Percentiles rank a stretch among this genome's conserved stretches.
Evolutionary conservation across 768 basidiomycete genomes (phyloP).

Genomic region (Pleurotus sapidus): DNA sequence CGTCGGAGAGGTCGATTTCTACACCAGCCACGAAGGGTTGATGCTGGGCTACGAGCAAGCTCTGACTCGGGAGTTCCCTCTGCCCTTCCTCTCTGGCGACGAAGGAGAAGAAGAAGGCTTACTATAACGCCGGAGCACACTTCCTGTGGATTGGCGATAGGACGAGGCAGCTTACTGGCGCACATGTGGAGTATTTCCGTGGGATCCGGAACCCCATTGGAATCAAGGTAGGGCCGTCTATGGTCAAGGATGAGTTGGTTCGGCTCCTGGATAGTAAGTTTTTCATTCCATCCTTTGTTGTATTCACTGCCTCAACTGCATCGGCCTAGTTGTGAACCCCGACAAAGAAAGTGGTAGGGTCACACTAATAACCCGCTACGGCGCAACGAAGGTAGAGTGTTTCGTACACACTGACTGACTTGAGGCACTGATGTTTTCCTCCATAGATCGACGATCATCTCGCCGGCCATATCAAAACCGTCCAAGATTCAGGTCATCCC

Average conservation of each 20-base stretch:
- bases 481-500: conserved; percentile 77
- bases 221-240: conserved; percentile 92
- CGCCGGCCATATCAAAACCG: conserved; percentile 76
- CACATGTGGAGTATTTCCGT: conserved; percentile 94
- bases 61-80: conserved; percentile 69
- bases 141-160: conserved; percentile 98
- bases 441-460: conserved; percentile 70
- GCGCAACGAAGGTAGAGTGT: conserved; percentile 73
- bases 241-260: conserved; percentile 77
- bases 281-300: background rate
- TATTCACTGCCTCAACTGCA: background rate
- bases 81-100: conserved; percentile 27
- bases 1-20: conserved; percentile 89
- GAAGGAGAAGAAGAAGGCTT: conserved; percentile 30
- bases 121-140: conserved; percentile 91
- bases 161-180: conserved; percentile 87
- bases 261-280: conserved; percentile 69
- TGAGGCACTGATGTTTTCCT: background rate
- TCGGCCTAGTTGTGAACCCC: conserved; percentile 76
- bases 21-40: conserved; percentile 92
- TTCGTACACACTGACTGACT: background rate
- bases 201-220: conserved; percentile 94
- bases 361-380: conserved; percentile 92
- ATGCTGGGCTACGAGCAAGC: conserved; percentile 93
- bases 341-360: conserved; percentile 79